These are phyloP conservation scores for Choanephora cucurbitarum DNA, from an alignment of 371 early-diverging fungal genomes.

Conservation along the genomic window DNA sequence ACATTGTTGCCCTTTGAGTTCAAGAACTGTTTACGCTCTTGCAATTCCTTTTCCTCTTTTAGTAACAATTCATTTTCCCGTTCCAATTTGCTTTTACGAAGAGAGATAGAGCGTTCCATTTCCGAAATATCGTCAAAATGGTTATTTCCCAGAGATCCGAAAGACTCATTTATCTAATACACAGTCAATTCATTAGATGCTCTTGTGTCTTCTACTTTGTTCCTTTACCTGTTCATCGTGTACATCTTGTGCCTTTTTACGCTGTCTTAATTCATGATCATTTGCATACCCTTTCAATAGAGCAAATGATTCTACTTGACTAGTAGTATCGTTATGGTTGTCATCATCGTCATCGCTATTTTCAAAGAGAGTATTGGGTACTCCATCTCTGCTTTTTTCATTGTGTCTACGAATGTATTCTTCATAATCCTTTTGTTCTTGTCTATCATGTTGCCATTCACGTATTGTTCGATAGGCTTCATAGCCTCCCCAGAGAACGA, in stretches of 20 bases:
- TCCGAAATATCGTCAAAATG: slow-evolving; percentile 15
- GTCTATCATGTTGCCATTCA: slow-evolving; percentile 28
- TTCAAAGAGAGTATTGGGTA: slow-evolving; percentile 6
- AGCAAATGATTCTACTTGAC: not conserved
- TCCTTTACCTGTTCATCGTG: too few relatives aligned
- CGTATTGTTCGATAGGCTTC: slow-evolving; percentile 25
- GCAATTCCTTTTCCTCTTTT: slow-evolving; percentile 18
- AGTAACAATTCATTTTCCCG: slow-evolving; percentile 8
- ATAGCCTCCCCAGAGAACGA: slow-evolving; percentile 29
- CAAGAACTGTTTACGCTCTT: slow-evolving; percentile 3
- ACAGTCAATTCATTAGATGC: too few relatives aligned
- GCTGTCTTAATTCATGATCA: too few relatives aligned
- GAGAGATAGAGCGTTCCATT: slow-evolving; percentile 16
- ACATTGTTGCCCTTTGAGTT: slow-evolving; percentile 21
- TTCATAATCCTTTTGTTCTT: slow-evolving; percentile 36
- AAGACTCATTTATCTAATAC: too few relatives aligned
- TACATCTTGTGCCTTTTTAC: too few relatives aligned
- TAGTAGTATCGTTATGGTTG: slow-evolving; percentile 25
- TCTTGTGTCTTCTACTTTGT: too few relatives aligned
- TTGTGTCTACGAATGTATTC: slow-evolving; percentile 27
- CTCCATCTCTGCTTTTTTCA: slow-evolving; percentile 20
- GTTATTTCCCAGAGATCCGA: too few relatives aligned
- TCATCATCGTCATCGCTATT: slow-evolving; percentile 17
- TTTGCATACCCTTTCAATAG: too few relatives aligned
- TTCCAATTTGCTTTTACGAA: slow-evolving; percentile 10